Evolutionary conservation across 2,329 filamentous ascomycete species (phyloP), one percentile per base, ranked within the genome.

Genomic region (Penicillium verrucosum): DNA sequence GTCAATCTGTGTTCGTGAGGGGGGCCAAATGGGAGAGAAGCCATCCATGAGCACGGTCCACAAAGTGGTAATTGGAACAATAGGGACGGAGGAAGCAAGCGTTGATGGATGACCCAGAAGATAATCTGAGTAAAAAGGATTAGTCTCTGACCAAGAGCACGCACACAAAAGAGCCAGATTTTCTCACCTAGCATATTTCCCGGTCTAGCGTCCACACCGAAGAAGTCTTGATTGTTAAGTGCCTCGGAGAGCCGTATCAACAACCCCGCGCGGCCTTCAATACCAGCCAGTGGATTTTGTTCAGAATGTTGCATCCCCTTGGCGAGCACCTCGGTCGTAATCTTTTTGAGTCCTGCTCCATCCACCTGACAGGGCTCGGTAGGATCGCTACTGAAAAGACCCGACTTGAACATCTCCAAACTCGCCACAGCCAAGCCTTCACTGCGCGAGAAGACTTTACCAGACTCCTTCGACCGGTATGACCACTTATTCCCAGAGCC

Each of bases 41-140:
- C 92, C 91, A 56, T 91, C 87, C 86, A 96, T 95, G 11, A 99
- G 84, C 1, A 93, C 85, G 60, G 87, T 86, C 94, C 94, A 99
- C 8, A 99, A 80, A 0, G 92, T 93, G 1, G 92, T 90, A 12
- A 97, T 80, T 11, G 89, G 85, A 42, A 97, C 86, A 61, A 97
- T 91, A 1, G 93, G 90, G 46, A 92, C 89, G 0, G 92, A 95
- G 1, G 90, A 90, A 14, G 90, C 91, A 70, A 93, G 88, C 5
- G 93, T 97, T 2, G 90, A 88, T 1, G 92, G 90, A 70, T 97
- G 94, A 3, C 89, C 89, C 38, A 97, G 83, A n/a, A 97, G 85
- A 71, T 96, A 92, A 74, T 97, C 93, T 92, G 44, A 66, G 32
- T 38, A 25, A 29, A 29, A 25, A 11, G 14, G 21, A 56, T 49